A percentile compares a stretch with the other conserved stretches of the same genome.
Evolutionary conservation across 768 basidiomycete genomes (phyloP).

Genomic region (Leccinum disarticulatum): DNA sequence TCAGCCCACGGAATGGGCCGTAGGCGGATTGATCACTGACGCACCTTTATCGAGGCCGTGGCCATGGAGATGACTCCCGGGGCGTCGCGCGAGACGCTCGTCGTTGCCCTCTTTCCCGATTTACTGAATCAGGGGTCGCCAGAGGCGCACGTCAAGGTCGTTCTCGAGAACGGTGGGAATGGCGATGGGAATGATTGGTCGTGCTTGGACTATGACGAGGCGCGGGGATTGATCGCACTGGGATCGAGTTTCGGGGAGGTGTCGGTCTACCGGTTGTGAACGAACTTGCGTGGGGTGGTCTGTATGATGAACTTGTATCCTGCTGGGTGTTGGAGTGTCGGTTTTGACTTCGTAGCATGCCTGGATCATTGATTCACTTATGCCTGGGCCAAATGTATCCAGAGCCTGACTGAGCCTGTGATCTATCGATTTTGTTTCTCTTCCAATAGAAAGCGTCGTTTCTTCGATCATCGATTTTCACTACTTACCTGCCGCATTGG

Average conservation of each 20-base stretch:
- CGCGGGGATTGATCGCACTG: slow-evolving; percentile 50
- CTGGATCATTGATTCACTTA: neutral
- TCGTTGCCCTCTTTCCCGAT: slow-evolving; percentile 53
- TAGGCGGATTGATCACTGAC: slow-evolving; percentile 37
- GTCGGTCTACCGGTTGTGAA: slow-evolving; percentile 33
- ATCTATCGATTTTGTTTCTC: neutral
- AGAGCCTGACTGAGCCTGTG: neutral
- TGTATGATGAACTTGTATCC: neutral
- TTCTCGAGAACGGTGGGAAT: slow-evolving; percentile 33
- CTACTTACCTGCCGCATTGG: neutral
- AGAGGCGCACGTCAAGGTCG: slow-evolving; percentile 29
- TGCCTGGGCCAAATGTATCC: neutral
- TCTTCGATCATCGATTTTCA: neutral
- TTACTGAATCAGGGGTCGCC: slow-evolving; percentile 15
- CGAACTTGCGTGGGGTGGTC: neutral
- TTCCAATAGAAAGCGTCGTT: neutral
- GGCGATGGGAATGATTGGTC: slow-evolving; percentile 39
- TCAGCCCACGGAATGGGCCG: slow-evolving; percentile 49
- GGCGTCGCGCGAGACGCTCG: slow-evolving; percentile 41
- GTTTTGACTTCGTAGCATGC: neutral
- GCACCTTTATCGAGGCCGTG: slow-evolving; percentile 13
- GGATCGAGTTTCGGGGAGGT: slow-evolving; percentile 51
- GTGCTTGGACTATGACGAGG: slow-evolving; percentile 62
- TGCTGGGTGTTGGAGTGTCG: neutral
- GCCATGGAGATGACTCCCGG: no score